Base-by-base conservation (phyloP, 2,329 filamentous ascomycete species). In the Microdochium bolleyi region DNA sequence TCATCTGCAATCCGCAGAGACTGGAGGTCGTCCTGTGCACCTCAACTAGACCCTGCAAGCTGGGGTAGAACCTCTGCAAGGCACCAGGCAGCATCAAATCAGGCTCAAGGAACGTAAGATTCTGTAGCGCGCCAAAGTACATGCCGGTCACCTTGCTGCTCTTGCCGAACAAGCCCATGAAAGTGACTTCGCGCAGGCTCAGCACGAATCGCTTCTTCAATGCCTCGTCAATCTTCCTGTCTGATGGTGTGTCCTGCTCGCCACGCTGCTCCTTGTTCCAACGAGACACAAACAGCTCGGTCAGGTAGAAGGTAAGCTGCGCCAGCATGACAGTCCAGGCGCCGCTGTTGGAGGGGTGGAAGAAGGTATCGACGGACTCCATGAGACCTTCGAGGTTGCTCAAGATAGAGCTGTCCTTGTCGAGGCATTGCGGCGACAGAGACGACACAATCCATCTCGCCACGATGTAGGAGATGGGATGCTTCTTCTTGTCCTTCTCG, bases 111-210 rank as follows among this genome's bases (percentile, higher is more conserved):
- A 88, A 96, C 2, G 94, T 88, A 52, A 99, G 74, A 52, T 89
- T 88, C 67, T 97, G 92, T 50, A 99, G 76, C 1, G 92, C 89
- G 50, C 88, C 91, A 58, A 96, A 83, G 58, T 92, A 95, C 73
- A 92, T 95, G 68, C 87, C 92, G 65, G 96, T 91, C 2, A 94
- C 87, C 50, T 91, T 92, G 53, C 84, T 86, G 67, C 92, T 96
- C 77, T 99, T 99, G 52, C 92, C 89, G 68, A 96, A 99, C 50
- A 99, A 87, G 25, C 94, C 94, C 92, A 99, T 96, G 68, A 96
- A 99, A 3, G 91, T 90, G 49, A 96, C 92, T 59, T 99, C 94
- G 58, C 87, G 86, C 57, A 99, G 74, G 56, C 90, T 89, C 37
- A 92, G 73, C 27, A 99, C 94, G 65, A 99, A 97, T 48, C 94